Evolutionary conservation across 805 yeast genomes (phyloP), one percentile per base, ranked within the genome.

Genomic region (Candida hungchunana): DNA sequence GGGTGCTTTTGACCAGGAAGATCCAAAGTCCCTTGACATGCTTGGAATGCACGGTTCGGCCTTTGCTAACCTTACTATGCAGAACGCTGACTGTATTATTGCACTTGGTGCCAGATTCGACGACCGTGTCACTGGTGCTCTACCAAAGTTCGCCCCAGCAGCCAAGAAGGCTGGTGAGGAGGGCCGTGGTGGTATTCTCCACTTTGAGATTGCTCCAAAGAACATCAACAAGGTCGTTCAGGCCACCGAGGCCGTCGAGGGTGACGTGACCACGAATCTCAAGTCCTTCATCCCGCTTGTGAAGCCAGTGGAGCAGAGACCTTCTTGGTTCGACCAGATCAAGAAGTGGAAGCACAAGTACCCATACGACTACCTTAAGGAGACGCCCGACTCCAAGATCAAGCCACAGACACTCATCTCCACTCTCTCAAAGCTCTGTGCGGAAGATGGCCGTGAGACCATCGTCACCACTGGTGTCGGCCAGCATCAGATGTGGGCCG

Each of bases 401-500:
- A 89, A 88, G 60, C 98, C 98, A 31, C 98, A 93, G 70, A 86
- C 97, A 28, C 79, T 90, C 33, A 77, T 93, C 46, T 62, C 71
- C 29, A 90, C 85, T 63, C 73, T 93, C 38, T 77, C 93, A 3
- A 73, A 77, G 44, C 80, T 88, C 50, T 79, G 88, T 21, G 62
- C 66, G 32, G 74, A 67, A 36, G 71, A 73, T 37, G 70, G 69
- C 46, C 84, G 77, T 56, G 89, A 84, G 51, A 88, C 86, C 40
- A 77, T 89, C 52, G 82, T 90, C 51, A 83, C 97, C 36, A 93
- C 98, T 24, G 98, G 98, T 73, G 97, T 93, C 35, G 98, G 98
- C 43, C 98, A 93, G 72, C 98, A 90, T 73, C 98, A 90, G 71
- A 90, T 90, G 98, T 90, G 98, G 98, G 94, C 97, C 25, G 97